Percentiles rank a stretch among this genome's conserved stretches.
Evolutionary conservation across 2,329 filamentous ascomycete species (phyloP).

Genomic region (Trichophyton equinum): DNA sequence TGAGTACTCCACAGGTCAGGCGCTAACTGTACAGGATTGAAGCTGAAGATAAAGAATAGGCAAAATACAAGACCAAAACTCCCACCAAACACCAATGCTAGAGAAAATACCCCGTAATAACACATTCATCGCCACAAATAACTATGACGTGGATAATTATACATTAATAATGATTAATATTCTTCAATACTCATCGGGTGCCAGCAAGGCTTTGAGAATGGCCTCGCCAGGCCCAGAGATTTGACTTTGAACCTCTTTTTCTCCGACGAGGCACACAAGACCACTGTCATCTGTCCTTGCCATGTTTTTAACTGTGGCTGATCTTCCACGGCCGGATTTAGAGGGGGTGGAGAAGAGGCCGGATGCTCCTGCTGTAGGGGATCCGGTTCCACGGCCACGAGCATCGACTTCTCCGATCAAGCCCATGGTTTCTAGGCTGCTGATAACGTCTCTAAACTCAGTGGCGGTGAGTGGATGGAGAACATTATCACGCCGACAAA

Average conservation of each 20-base stretch:
- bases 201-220: constrained; percentile 32
- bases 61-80: background rate
- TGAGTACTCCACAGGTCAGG: background rate
- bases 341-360: constrained; percentile 53
- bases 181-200: constrained; percentile 5
- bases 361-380: constrained; percentile 25
- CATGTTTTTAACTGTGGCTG: constrained; percentile 38
- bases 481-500: constrained; percentile 79
- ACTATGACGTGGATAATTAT: background rate
- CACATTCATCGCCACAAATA: constrained; percentile 1
- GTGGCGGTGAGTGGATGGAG: constrained; percentile 80
- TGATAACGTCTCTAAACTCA: constrained; percentile 87
- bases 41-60: background rate
- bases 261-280: constrained; percentile 66
- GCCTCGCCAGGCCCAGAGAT: constrained; percentile 45
- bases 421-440: constrained; percentile 77
- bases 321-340: constrained; percentile 48
- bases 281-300: constrained; percentile 59
- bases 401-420: constrained; percentile 60
- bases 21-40: background rate
- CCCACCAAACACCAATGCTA: constrained; percentile 8
- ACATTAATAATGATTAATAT: constrained; percentile 1
- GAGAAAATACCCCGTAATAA: background rate
- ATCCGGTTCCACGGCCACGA: constrained; percentile 54
- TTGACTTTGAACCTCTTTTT: constrained; percentile 62